Evolutionary conservation across 202 grass and related monocot species (phyloP).

Genomic region (Cymbopogon flexuosus): DNA sequence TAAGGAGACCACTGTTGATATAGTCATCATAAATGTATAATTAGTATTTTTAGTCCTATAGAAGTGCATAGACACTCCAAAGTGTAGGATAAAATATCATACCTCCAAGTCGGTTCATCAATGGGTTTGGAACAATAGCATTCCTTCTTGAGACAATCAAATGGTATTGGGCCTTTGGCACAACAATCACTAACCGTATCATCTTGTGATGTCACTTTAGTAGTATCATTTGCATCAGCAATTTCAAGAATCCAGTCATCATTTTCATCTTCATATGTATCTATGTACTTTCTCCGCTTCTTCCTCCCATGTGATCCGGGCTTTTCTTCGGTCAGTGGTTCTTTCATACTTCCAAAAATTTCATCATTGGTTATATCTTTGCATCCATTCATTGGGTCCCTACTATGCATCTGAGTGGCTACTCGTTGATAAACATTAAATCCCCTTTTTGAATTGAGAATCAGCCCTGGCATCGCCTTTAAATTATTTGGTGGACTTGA

Average conservation of each 20-base stretch:
- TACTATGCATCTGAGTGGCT: not conserved
- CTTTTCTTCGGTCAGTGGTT: not conserved
- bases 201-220: not conserved
- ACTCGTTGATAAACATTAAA: not conserved
- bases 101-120: slow-evolving; percentile 34
- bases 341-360: not conserved
- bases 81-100: not conserved
- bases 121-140: slow-evolving; percentile 13
- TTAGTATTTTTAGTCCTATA: too few relatives aligned
- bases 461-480: not conserved
- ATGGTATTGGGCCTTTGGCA: not conserved
- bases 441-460: not conserved
- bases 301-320: too few relatives aligned
- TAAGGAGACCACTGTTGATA: slow-evolving; percentile 52
- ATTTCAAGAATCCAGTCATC: not conserved
- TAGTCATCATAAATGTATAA: not conserved
- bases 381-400: not conserved
- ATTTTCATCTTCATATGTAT: not conserved
- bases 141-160: not conserved
- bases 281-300: not conserved
- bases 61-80: not conserved
- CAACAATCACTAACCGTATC: not conserved
- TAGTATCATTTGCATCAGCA: not conserved
- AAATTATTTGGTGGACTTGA: not conserved
- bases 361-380: not conserved